Evolutionary conservation across 441 rosid genomes (phyloP).

Genomic region (Pelargonium fulgidum): DNA sequence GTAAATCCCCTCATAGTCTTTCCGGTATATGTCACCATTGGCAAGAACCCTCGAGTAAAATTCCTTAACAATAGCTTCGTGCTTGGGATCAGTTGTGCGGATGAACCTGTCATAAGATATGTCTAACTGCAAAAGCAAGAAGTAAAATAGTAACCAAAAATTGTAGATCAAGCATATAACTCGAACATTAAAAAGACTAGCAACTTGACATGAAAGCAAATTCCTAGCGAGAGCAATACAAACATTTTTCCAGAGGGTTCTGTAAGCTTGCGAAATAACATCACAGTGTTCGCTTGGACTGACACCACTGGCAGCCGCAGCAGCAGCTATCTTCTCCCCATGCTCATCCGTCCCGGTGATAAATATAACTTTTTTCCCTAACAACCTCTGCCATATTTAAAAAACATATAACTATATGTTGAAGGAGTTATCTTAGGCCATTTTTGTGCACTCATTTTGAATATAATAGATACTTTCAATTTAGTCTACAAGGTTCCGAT

Average conservation of each 20-base stretch:
- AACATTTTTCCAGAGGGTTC: conserved; percentile 75
- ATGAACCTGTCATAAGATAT: conserved; percentile 75
- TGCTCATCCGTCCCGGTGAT: conserved; percentile 94
- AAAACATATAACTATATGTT: no score
- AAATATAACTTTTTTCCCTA: conserved; percentile 71
- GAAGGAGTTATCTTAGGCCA: no score
- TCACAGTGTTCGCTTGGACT: conserved; percentile 78
- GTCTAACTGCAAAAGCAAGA: conserved; percentile 47
- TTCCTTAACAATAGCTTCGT: conserved; percentile 86
- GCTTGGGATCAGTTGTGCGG: conserved; percentile 82
- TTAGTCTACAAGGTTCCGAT: background rate
- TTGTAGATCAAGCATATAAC: conserved; percentile 4
- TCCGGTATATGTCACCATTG: conserved; percentile 77
- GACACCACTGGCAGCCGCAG: conserved; percentile 64
- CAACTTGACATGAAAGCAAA: conserved; percentile 7
- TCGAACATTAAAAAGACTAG: conserved; percentile 6
- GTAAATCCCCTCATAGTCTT: conserved; percentile 86
- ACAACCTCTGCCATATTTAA: conserved; percentile 56
- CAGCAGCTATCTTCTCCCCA: conserved; percentile 86
- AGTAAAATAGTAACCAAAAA: background rate
- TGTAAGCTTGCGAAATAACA: conserved; percentile 65
- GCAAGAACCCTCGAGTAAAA: conserved; percentile 75
- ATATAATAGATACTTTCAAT: no score
- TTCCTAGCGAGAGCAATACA: conserved; percentile 1
- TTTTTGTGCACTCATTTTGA: background rate